phyloP scores from a whole-genome alignment of 192 early-diverging fungal species.

The Backusella liffmaniae region DNA sequence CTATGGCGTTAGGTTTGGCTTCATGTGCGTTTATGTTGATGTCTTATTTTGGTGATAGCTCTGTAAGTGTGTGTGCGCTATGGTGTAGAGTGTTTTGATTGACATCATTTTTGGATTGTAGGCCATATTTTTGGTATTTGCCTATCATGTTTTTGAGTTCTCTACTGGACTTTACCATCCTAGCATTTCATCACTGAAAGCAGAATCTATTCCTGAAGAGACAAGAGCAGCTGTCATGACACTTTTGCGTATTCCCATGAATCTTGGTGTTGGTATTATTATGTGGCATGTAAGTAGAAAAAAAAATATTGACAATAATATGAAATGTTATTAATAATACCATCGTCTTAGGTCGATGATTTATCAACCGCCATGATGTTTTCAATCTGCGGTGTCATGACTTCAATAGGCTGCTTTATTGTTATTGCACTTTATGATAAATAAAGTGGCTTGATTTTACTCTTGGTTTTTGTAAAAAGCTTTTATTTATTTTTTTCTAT shows the following conservation, averaged over 20 bases:
- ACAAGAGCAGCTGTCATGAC: constrained; percentile 57
- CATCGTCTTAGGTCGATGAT: constrained; percentile 26
- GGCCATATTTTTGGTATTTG: constrained; percentile 23
- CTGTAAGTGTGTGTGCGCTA: neutral
- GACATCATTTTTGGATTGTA: neutral
- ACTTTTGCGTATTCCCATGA: constrained; percentile 64
- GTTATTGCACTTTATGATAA: constrained; percentile 9
- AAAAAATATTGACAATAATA: neutral
- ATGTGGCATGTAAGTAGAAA: constrained; percentile 42
- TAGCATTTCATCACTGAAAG: constrained; percentile 46
- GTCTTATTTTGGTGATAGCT: constrained; percentile 17
- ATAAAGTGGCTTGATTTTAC: neutral
- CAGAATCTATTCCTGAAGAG: constrained; percentile 55
- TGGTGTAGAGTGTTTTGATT: neutral
- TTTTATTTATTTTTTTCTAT: neutral
- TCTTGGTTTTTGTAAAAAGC: neutral
- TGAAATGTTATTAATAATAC: neutral
- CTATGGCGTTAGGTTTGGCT: constrained; percentile 38
- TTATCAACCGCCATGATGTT: constrained; percentile 46
- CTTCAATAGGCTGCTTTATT: constrained; percentile 30
- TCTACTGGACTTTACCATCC: constrained; percentile 61
- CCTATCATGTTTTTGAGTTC: constrained; percentile 56
- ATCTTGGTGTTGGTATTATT: constrained; percentile 49
- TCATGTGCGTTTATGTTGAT: constrained; percentile 43
- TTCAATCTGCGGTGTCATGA: constrained; percentile 50